Percentiles rank a stretch among this genome's conserved stretches.
Evolutionary conservation across 2,329 filamentous ascomycete genomes (phyloP).

Genomic region (Xylariaceae sp.): DNA sequence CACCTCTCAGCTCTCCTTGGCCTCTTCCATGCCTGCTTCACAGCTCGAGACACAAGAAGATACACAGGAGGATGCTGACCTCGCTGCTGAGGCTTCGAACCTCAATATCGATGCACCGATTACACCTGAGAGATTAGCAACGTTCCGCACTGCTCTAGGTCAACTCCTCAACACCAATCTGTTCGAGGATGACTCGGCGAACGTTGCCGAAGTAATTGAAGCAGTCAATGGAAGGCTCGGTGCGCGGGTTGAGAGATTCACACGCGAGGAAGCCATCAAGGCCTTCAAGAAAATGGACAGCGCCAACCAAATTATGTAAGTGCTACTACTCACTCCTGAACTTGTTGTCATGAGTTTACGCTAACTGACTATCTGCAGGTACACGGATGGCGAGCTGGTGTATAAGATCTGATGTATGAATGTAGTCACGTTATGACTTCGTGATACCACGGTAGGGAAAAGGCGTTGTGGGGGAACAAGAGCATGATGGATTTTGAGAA

Average conservation of each 20-base stretch:
- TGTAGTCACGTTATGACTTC: constrained; percentile 3
- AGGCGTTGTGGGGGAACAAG: constrained; percentile 12
- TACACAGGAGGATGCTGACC: constrained; percentile 38
- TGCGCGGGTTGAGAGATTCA: constrained; percentile 55
- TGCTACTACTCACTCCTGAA: constrained; percentile 25
- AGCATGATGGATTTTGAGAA: constrained; percentile 6
- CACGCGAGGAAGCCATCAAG: constrained; percentile 64
- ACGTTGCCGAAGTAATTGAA: constrained; percentile 66
- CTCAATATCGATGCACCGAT: constrained; percentile 45
- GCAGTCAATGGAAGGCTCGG: constrained; percentile 73
- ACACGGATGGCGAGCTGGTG: constrained; percentile 33
- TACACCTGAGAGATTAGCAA: constrained; percentile 56
- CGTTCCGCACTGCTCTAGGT: constrained; percentile 77
- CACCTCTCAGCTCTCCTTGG: constrained; percentile 57
- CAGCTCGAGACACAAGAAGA: constrained; percentile 51
- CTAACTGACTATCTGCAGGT: constrained; percentile 26
- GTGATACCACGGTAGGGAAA: constrained; percentile 10
- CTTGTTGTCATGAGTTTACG: background rate
- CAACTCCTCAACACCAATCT: constrained; percentile 74
- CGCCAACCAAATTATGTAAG: constrained; percentile 88
- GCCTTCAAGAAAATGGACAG: constrained; percentile 77
- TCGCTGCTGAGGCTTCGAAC: constrained; percentile 34
- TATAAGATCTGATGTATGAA: constrained; percentile 29
- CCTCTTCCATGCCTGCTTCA: constrained; percentile 73
- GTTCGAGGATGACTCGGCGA: constrained; percentile 82